These are phyloP conservation scores for Aeminium ludgeri DNA, from an alignment of 495 filamentous ascomycete genomes.

Conservation along the genomic window DNA sequence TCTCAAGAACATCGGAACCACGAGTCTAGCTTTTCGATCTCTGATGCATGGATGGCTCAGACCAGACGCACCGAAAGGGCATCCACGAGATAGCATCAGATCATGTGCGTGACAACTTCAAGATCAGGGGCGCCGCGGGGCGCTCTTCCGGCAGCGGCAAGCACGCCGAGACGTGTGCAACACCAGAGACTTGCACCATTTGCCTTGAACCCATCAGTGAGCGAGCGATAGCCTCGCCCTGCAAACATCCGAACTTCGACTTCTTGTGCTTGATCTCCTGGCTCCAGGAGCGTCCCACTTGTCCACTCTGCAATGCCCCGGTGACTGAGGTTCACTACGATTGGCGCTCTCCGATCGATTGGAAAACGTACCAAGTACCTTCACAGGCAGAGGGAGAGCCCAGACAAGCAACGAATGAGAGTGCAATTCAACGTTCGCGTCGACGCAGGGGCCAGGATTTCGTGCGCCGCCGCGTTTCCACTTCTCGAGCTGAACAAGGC, in stretches of 20 bases:
- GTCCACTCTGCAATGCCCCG: conserved; percentile 58
- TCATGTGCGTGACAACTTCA: conserved; percentile 4
- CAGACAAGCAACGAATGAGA: neutral
- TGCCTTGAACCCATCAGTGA: conserved; percentile 65
- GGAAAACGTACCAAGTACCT: conserved; percentile 36
- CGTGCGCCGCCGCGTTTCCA: neutral
- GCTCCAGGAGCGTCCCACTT: conserved; percentile 54
- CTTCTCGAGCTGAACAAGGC: too few relatives aligned
- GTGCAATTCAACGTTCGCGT: neutral
- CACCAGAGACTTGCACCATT: conserved; percentile 37
- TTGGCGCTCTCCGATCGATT: conserved; percentile 33
- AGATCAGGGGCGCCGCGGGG: conserved; percentile 9
- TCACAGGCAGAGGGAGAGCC: neutral
- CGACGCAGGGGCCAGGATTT: neutral
- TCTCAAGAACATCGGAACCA: too few relatives aligned
- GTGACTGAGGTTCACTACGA: conserved; percentile 55
- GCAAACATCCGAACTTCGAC: conserved; percentile 66
- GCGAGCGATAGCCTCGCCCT: conserved; percentile 51
- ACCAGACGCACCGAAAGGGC: too few relatives aligned
- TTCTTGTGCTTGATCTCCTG: conserved; percentile 71
- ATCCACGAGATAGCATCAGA: too few relatives aligned
- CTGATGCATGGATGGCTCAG: neutral
- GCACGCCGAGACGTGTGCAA: neutral
- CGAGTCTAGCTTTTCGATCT: too few relatives aligned
- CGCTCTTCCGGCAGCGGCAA: neutral